Conservation (phyloP, 768 basidiomycete genomes). For the Lentinula detonsa region DNA sequence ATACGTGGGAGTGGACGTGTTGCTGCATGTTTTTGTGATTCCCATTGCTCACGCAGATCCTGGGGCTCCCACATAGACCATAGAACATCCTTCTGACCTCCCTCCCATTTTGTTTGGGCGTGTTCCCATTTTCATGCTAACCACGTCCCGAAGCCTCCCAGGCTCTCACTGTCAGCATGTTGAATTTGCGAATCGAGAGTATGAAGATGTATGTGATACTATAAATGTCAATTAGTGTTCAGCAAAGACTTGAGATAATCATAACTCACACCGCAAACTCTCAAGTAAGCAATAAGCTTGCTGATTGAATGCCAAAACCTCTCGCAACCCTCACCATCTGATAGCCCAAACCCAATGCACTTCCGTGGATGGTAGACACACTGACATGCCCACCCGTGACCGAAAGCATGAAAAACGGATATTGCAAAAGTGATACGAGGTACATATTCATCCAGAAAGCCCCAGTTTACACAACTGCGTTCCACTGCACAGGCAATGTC, state of each 20-base stretch:
- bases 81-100: too few species aligned
- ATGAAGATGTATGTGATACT: not conserved
- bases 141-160: too few species aligned
- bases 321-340: not conserved
- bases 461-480: conserved; percentile 18
- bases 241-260: not conserved
- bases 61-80: too few species aligned
- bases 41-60: too few species aligned
- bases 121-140: too few species aligned
- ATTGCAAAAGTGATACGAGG: conserved; percentile 19
- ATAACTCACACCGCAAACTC: conserved; percentile 12
- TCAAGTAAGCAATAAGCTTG: conserved; percentile 12
- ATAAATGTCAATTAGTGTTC: not conserved
- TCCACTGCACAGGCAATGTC: conserved; percentile 31
- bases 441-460: conserved; percentile 17
- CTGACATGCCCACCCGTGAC: conserved; percentile 27
- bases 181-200: not conserved
- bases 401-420: conserved; percentile 32
- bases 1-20: too few species aligned
- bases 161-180: too few species aligned
- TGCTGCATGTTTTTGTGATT: too few species aligned
- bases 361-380: too few species aligned
- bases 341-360: too few species aligned
- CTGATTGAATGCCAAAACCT: conserved; percentile 17
- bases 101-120: too few species aligned